A percentile compares a stretch with the other conserved stretches of the same genome.
phyloP scores from a whole-genome alignment of 2,329 filamentous ascomycete species.

The Akanthomyces dipterigenus region DNA sequence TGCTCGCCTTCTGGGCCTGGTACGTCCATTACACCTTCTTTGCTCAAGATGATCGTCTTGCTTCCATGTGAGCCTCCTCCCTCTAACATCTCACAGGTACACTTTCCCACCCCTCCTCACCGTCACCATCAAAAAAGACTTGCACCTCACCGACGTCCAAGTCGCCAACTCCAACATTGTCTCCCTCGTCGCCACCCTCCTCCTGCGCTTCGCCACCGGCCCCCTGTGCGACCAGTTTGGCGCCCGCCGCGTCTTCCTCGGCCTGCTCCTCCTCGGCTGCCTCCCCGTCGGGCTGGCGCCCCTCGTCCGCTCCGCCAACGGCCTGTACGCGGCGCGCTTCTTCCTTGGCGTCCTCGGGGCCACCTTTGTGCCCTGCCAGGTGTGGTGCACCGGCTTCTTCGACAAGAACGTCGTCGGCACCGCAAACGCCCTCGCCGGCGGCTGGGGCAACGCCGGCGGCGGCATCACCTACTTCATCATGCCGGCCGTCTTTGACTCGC shows the following conservation, averaged over 20 bases:
- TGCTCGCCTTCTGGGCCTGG: slow-evolving; percentile 86
- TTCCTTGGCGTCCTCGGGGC: slow-evolving; percentile 76
- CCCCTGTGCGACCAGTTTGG: slow-evolving; percentile 83
- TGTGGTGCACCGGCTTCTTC: slow-evolving; percentile 89
- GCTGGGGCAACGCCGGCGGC: slow-evolving; percentile 81
- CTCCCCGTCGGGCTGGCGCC: slow-evolving; percentile 79
- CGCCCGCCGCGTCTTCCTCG: slow-evolving; percentile 71
- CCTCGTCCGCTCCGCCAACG: slow-evolving; percentile 54
- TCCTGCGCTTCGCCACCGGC: slow-evolving; percentile 72
- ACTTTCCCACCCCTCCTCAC: slow-evolving; percentile 78
- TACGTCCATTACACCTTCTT: slow-evolving; percentile 15
- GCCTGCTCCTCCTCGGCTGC: slow-evolving; percentile 67
- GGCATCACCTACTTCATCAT: slow-evolving; percentile 92
- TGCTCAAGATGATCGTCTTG: neutral
- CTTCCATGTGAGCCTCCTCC: neutral
- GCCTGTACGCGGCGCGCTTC: slow-evolving; percentile 69
- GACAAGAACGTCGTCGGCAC: slow-evolving; percentile 89
- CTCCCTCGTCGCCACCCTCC: slow-evolving; percentile 60
- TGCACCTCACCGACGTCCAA: slow-evolving; percentile 62
- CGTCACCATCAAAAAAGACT: slow-evolving; percentile 72
- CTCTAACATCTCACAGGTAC: slow-evolving; percentile 40
- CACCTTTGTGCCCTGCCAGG: slow-evolving; percentile 78
- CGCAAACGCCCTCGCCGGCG: slow-evolving; percentile 77
- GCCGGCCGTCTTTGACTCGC: slow-evolving; percentile 79
- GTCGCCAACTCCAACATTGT: slow-evolving; percentile 88